phyloP scores from a whole-genome alignment of 2,329 filamentous ascomycete species.

The Lanzia echinophila region DNA sequence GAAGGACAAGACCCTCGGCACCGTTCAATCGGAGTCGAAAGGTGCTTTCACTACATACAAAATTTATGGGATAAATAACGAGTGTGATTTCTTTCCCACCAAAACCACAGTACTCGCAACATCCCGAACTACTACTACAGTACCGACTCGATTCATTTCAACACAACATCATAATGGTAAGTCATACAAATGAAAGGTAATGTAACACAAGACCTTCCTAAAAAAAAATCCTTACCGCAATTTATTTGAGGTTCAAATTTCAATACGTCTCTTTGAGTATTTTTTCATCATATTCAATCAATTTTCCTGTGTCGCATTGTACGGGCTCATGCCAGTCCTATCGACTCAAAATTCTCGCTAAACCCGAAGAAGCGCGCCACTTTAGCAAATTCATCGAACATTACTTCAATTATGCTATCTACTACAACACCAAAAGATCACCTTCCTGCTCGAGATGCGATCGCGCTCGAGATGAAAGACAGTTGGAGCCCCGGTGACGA shows the following conservation, averaged over 20 bases:
- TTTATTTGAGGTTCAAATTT: neutral
- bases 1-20: conserved; percentile 6
- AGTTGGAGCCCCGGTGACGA: conserved; percentile 36
- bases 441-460: conserved; percentile 28
- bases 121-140: neutral
- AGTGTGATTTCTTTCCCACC: neutral
- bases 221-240: neutral
- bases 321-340: conserved; percentile 9
- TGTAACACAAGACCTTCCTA: conserved; percentile 9
- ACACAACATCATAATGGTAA: conserved; percentile 4
- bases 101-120: neutral
- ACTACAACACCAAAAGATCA: conserved; percentile 9
- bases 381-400: conserved; percentile 13
- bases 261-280: neutral
- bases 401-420: conserved; percentile 7
- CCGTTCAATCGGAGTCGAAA: conserved; percentile 1
- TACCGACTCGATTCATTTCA: neutral
- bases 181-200: conserved; percentile 10
- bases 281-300: neutral
- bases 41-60: conserved; percentile 1
- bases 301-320: conserved; percentile 8
- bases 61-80: conserved; percentile 4
- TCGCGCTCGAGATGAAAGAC: conserved; percentile 35
- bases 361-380: conserved; percentile 11
- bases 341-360: conserved; percentile 12